Conservation (phyloP, 306 rosid species). For the Acacia acuminata region DNA sequence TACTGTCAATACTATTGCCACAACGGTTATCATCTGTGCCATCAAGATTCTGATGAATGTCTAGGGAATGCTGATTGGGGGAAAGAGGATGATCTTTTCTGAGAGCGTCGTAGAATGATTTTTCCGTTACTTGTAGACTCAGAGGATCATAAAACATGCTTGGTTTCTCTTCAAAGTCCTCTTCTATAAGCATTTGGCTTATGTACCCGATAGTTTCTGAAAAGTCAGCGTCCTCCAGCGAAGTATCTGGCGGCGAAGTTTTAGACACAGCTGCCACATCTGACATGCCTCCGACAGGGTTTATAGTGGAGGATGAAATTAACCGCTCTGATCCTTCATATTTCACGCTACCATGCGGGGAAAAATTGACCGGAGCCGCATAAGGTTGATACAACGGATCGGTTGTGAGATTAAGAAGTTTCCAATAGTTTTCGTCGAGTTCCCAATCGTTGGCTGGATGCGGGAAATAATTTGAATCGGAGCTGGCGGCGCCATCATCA, state of each 20-base stretch:
- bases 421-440: neutral
- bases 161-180: constrained; percentile 53
- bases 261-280: neutral
- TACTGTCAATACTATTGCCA: constrained; percentile 2
- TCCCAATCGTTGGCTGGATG: neutral
- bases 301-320: neutral
- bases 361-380: constrained; percentile 13
- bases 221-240: constrained; percentile 41
- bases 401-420: neutral
- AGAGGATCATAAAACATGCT: constrained; percentile 57
- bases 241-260: constrained; percentile 20
- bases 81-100: constrained; percentile 36
- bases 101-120: constrained; percentile 59
- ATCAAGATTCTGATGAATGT: constrained; percentile 16
- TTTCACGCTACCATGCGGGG: neutral
- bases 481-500: constrained; percentile 4
- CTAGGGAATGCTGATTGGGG: constrained; percentile 48
- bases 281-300: neutral
- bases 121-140: constrained; percentile 60
- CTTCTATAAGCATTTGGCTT: constrained; percentile 69
- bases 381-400: constrained; percentile 16
- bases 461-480: constrained; percentile 21
- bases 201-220: constrained; percentile 46
- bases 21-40: constrained; percentile 13
- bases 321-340: neutral